Conservation (phyloP, 768 basidiomycete species). For the Lanmaoa pseudosensibilis region DNA sequence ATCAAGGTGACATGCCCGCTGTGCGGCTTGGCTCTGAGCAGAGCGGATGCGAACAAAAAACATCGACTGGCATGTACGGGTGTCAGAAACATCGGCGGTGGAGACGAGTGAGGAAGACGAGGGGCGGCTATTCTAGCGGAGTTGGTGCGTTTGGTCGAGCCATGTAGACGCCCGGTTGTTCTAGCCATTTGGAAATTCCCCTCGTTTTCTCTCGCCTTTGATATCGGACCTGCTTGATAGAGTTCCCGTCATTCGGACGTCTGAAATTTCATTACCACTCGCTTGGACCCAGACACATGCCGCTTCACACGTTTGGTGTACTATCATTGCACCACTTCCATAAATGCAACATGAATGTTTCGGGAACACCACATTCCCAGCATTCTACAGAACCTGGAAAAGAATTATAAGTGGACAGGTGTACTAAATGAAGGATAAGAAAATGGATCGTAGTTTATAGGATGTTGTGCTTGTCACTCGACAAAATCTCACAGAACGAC, state of each 20-base stretch:
- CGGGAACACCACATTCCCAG: no score
- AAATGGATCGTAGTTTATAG: neutral
- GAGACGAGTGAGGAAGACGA: neutral
- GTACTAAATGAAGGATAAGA: neutral
- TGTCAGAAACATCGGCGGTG: neutral
- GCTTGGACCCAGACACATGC: neutral
- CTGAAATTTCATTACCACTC: neutral
- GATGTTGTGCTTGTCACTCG: neutral
- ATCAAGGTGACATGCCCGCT: conserved; percentile 18
- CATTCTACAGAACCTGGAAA: no score
- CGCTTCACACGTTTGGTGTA: no score
- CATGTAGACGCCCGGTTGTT: neutral
- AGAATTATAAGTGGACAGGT: no score
- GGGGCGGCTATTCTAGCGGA: conserved; percentile 10
- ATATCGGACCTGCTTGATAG: neutral
- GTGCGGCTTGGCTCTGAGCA: conserved; percentile 21
- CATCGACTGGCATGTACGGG: conserved; percentile 17
- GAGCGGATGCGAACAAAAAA: conserved; percentile 27
- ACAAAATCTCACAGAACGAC: neutral
- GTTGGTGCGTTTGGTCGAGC: conserved; percentile 9
- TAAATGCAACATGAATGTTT: neutral
- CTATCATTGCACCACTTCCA: neutral
- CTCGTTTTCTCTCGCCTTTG: no score
- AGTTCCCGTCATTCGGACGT: neutral
- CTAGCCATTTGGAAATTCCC: neutral